Evolutionary conservation across 2,329 filamentous ascomycete genomes (phyloP), one percentile per base, ranked within the genome.

Genomic region (Xylaria sp.): DNA sequence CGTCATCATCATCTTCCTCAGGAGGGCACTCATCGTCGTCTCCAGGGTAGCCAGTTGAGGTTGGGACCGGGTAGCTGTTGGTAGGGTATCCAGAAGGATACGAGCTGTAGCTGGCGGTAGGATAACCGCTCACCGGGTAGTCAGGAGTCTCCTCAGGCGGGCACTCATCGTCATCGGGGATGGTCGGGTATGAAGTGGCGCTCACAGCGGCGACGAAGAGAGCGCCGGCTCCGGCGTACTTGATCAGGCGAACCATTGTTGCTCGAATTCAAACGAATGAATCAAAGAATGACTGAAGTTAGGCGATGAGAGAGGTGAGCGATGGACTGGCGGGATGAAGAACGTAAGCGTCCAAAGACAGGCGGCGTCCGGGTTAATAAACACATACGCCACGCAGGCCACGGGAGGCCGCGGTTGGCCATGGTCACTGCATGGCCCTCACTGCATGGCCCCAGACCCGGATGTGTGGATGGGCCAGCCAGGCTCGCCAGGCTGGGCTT

Each of bases 251-350:
- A 65, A 74, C 72, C 73, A 75, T 75, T 47, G 54, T 73, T 65
- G 59, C 58, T 58, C 40, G 59, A 59, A 60, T 64, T 67, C 56
- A 54, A 53, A 62, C 54, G 68, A 71, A 68, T 69, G 72, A 74
- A 68, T 69, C 71, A 74, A 70, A 70, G 70, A 73, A 71, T 72
- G 71, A 74, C 72, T 73, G 38, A 56, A 46, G 61, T 61, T 61
- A 60, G 61, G 35, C 61, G 47, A 38, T 57, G 49, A 52, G 41
- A 58, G 60, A 59, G 44, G 55, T 33, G 56, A 62, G 55, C 53
- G 56, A 48, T 60, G 52, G 53, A 52, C 60, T 43, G 43, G 47
- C 44, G 56, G 49, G 60, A 64, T 57, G 63, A 59, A 58, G 63
- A 61, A 41, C 41, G 40, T 27, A 33, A 15, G 46, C 33, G 27